Base-by-base conservation (phyloP, 2,329 filamentous ascomycete genomes). In the Chrysoporthe austroafricana region DNA sequence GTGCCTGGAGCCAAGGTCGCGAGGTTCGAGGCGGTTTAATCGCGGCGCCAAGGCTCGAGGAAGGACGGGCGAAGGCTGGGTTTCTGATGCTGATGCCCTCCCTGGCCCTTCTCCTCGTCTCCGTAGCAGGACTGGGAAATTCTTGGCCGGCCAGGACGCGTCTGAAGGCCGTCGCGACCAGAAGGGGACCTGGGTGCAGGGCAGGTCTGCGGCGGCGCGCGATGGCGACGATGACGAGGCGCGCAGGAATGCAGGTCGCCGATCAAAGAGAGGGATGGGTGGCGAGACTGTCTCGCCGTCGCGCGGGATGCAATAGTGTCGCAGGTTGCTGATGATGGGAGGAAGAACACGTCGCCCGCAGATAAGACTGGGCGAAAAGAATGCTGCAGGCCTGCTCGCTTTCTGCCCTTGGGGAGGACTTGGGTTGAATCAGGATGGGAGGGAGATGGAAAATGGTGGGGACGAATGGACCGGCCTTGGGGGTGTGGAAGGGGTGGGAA, bases 401-500 rank as follows among this genome's bases (percentile, higher is more conserved):
- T 66, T 50, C n/a, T 60, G 57, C n/a, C 57, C 57, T 26, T 39
- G 34, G 36, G 57, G 13, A 21, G 42, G 36, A 59, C 26, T 26
- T 43, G 56, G 56, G 34, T 44, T 32, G 63, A 67, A 64, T 63
- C 42, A 62, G 57, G 60, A 36, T 52, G 48, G 69, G 61, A 63
- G 62, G 64, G 56, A 61, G 62, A 52, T 63, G 57, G 62, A 69
- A 66, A 69, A 64, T 62, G 63, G 66, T 64, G 69, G 66, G 66
- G 54, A 64, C 52, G 50, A 16, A 48, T 42, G 48, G 48, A 46
- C 6, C n/a, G 48, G 36, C 18, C 34, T 14, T 39, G 26, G 26
- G 50, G 8, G 36, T 54, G 46, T 63, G 48, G 62, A 32, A 52
- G 60, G 46, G 60, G 60, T 50, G 60, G 46, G 36, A 46, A 52